Evolutionary conservation across 306 rosid species (phyloP), one percentile per base, ranked within the genome.

Genomic region (Dalbergia cochinchinensis): DNA sequence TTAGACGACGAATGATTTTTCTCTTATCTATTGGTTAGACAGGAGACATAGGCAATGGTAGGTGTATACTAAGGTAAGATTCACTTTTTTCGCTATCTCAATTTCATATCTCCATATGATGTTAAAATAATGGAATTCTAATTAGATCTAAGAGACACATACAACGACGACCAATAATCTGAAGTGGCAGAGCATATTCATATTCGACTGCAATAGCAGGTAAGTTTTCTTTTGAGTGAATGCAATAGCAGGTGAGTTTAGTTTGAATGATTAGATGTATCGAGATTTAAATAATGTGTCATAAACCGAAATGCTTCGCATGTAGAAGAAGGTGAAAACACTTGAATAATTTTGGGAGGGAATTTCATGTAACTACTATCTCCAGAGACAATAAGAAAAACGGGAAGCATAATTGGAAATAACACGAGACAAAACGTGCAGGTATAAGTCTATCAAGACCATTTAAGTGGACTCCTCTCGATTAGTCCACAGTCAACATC

Each of bases 401-500:
- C 4, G 7, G 4, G 11, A 3, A 68, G 35, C 69, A 11, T 8
- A 58, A 62, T n/a, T 5, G 7, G 6, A 18, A 31, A 15, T 6
- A 14, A 50, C 57, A 4, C 1, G 5, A 12, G 2, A 14, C 47
- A 42, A 42, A 42, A 6, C 3, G 1, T 8, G 10, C n/a, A 14
- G 5, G 57, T 14, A 16, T 50, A 50, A 50, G 16, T 50, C 6
- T 65, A 3, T 18, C 34, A 41, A 65, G 41, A 9, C 33, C 12
- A 35, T 65, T 37, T 15, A 11, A 37, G 50, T 16, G 70, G 7
- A 5, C 31, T 65, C 12, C 5, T 65, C 47, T 20, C n/a, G 58
- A 31, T 11, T 53, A 77, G 34, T 70, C 71, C 22, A 14, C 66
- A 14, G 44, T 65, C 66, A 69, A 79, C 16, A 68, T 41, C 10